Evolutionary conservation across 306 rosid genomes (phyloP), one percentile per base, ranked within the genome.

Genomic region (Trichosanthes truncata): DNA sequence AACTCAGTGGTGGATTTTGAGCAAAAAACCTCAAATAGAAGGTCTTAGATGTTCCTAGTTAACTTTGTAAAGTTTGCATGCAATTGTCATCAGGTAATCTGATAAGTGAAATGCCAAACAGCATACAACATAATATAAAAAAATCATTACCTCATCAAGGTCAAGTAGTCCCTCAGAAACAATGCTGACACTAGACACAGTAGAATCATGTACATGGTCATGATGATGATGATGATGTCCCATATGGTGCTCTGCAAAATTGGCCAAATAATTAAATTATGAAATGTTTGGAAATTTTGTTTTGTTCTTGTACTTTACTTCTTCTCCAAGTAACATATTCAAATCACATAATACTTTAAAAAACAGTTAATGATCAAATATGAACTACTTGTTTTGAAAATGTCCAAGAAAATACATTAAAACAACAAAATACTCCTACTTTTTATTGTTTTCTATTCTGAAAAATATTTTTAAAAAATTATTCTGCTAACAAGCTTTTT

Each of bases 81-180:
- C 35, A 60, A 25, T 13, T 60, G 18, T 60, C 69, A 29, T 1
- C 12, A 5, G 41, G 31, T 4, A 20, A 80, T 31, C 13, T 13
- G 2, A 61, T 14, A 17, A 66, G 15, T 8, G 3, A 66, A 53
- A 25, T 2, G 48, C 12, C 35, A 40, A 56, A n/a, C 15, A 76
- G 14, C 41, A 11, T 0, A 11, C 29, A 55, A 25, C 52, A 38
- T 15, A 78, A 56, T 81, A 41, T 5, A 69, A 21, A 3, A 69
- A 21, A 49, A 81, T 25, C 69, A 74, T 80, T 86, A 94, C 98
- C 96, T 92, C 98, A 78, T 92, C 96, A 57, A 91, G 94, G 81
- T 92, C 94, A 78, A 94, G 92, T 75, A 84, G 83, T 82, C 97
- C 98, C 82, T 90, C 98, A 5, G 88, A 84, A 78, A 92, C 96